These are phyloP conservation scores for Talaromyces sp. DNA, from an alignment of 2,329 filamentous ascomycete genomes.

Conservation along the genomic window DNA sequence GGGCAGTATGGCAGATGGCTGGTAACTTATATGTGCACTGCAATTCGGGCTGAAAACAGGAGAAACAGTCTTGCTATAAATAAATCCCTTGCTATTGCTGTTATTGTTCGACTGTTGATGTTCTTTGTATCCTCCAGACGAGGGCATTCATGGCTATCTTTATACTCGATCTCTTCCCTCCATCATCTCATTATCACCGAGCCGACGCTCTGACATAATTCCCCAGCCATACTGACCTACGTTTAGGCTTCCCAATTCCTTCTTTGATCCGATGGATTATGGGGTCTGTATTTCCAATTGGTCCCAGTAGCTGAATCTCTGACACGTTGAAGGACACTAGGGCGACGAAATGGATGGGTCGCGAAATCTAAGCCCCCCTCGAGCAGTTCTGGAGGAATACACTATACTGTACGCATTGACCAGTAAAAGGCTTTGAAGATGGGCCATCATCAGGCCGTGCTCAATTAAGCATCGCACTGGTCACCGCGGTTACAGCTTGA, in stretches of 20 bases:
- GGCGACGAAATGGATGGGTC: not conserved
- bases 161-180: slow-evolving; percentile 4
- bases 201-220: not conserved
- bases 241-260: not conserved
- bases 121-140: not conserved
- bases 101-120: not conserved
- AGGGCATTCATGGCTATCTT: not conserved
- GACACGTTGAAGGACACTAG: not conserved
- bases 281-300: not conserved
- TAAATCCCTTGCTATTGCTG: not conserved
- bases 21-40: not conserved
- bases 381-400: not conserved
- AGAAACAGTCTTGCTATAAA: not conserved
- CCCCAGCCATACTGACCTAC: not conserved
- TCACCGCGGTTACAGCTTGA: not conserved
- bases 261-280: not conserved
- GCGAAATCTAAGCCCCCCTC: slow-evolving; percentile 1
- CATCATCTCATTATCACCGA: not conserved
- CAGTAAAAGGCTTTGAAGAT: not conserved
- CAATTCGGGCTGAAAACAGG: not conserved
- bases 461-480: not conserved
- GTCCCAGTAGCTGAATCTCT: not conserved
- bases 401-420: not conserved
- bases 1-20: not conserved
- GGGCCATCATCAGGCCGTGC: not conserved